These are phyloP conservation scores for Luvunga scandens DNA, from an alignment of 345 rosid species.

Conservation along the genomic window DNA sequence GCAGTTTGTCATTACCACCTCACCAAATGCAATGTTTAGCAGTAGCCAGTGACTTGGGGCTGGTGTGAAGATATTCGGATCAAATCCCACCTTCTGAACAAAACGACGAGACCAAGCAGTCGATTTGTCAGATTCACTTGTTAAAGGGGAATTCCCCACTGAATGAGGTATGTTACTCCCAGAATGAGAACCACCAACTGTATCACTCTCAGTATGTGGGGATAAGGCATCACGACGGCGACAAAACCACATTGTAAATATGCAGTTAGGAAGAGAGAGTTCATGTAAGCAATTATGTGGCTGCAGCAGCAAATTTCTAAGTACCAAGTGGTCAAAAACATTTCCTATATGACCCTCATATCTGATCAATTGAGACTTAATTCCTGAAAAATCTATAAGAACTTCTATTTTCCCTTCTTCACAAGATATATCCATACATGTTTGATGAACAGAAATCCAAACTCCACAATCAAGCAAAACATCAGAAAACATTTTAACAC, in stretches of 20 bases:
- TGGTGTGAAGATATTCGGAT: constrained; percentile 32
- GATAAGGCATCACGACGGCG: constrained; percentile 34
- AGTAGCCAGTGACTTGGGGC: constrained; percentile 41
- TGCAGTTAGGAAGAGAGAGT: constrained; percentile 55
- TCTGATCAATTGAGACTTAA: constrained; percentile 51
- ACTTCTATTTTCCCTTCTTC: constrained; percentile 53
- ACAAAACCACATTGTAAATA: constrained; percentile 44
- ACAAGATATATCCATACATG: constrained; percentile 39
- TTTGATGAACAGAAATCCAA: constrained; percentile 54
- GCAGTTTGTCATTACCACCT: constrained; percentile 49
- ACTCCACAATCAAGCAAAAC: constrained; percentile 44
- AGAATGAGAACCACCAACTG: constrained; percentile 26
- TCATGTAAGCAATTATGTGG: constrained; percentile 59
- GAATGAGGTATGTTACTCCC: constrained; percentile 14
- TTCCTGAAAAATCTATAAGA: constrained; percentile 38
- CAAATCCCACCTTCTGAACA: constrained; percentile 37
- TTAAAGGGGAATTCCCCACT: constrained; percentile 28
- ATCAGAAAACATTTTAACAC: constrained; percentile 28
- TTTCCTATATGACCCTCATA: constrained; percentile 42
- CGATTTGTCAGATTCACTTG: constrained; percentile 35
- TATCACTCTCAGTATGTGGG: constrained; percentile 25
- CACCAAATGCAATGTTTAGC: constrained; percentile 43
- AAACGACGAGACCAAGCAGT: constrained; percentile 32
- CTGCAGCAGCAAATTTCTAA: constrained; percentile 34
- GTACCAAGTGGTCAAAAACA: constrained; percentile 37